These are phyloP conservation scores for Penicillium chermesinum DNA, from an alignment of 495 filamentous ascomycete genomes.

Conservation along the genomic window DNA sequence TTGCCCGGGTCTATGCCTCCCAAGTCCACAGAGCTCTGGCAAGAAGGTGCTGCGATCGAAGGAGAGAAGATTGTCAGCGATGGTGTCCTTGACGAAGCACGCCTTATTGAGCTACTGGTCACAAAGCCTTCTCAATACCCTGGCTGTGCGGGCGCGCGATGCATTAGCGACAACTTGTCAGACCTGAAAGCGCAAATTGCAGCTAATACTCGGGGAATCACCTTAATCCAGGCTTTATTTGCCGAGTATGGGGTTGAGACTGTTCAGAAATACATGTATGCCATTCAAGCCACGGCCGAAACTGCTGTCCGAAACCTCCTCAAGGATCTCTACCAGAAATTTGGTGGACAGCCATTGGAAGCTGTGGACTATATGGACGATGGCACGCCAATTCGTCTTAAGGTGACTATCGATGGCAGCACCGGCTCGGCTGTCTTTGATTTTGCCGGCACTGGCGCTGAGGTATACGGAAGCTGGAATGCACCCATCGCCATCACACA, in stretches of 20 bases:
- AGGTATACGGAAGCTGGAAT: conserved; percentile 94
- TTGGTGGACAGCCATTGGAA: conserved; percentile 73
- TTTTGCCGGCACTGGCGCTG: conserved; percentile 77
- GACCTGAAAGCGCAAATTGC: conserved; percentile 96
- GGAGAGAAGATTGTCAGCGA: conserved; percentile 90
- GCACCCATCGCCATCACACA: conserved; percentile 92
- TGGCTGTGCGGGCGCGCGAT: conserved; percentile 84
- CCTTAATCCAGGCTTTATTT: conserved; percentile 78
- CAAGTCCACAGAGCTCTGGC: conserved; percentile 84
- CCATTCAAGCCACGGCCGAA: conserved; percentile 91
- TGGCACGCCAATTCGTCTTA: conserved; percentile 81
- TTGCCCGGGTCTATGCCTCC: conserved; percentile 96
- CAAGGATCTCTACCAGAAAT: conserved; percentile 70
- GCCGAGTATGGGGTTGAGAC: conserved; percentile 85
- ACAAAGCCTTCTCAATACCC: conserved; percentile 78
- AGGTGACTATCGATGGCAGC: conserved; percentile 75
- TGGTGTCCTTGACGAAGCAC: conserved; percentile 81
- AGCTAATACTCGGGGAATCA: conserved; percentile 93
- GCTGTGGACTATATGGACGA: conserved; percentile 96
- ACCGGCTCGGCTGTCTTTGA: conserved; percentile 90
- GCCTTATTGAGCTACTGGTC: conserved; percentile 78
- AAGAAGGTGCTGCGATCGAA: conserved; percentile 92
- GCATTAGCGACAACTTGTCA: conserved; percentile 89
- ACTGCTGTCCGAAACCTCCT: conserved; percentile 76
- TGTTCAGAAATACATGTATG: conserved; percentile 93